Percentiles rank a stretch among this genome's conserved stretches.
These are phyloP conservation scores for Termitomyces sp. DNA, from an alignment of 768 basidiomycete species.

Conservation along the genomic window DNA sequence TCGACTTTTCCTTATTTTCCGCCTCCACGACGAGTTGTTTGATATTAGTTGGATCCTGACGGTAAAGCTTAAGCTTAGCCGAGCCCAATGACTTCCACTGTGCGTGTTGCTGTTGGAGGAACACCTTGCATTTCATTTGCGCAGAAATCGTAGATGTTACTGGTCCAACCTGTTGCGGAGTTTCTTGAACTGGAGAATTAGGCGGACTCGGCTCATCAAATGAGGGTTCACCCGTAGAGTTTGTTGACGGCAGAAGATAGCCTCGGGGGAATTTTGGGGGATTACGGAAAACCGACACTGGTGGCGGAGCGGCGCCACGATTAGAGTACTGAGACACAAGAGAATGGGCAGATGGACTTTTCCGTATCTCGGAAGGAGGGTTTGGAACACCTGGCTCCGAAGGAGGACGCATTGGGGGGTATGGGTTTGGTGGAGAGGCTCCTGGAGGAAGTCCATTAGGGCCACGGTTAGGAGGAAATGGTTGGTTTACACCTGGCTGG, in stretches of 20 bases:
- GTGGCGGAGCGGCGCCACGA: slow-evolving; percentile 24
- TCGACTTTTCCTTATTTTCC: slow-evolving; percentile 65
- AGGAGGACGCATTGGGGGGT: slow-evolving; percentile 30
- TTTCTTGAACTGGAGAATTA: slow-evolving; percentile 65
- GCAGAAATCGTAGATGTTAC: slow-evolving; percentile 74
- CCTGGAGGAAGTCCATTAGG: slow-evolving; percentile 13
- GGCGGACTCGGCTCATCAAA: slow-evolving; percentile 79
- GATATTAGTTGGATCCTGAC: slow-evolving; percentile 76
- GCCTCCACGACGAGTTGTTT: slow-evolving; percentile 96
- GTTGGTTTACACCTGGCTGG: slow-evolving; percentile 13
- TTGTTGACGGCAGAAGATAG: slow-evolving; percentile 52
- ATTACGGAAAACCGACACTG: slow-evolving; percentile 35
- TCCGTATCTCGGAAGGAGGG: slow-evolving; percentile 31
- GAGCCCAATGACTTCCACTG: slow-evolving; percentile 96
- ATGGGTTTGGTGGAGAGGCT: slow-evolving; percentile 16
- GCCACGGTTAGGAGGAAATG: slow-evolving; percentile 9
- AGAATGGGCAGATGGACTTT: slow-evolving; percentile 55
- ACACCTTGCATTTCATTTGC: slow-evolving; percentile 97
- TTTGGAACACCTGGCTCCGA: slow-evolving; percentile 37
- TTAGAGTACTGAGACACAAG: slow-evolving; percentile 43
- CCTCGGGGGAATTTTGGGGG: slow-evolving; percentile 33
- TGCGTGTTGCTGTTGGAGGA: slow-evolving; percentile 91
- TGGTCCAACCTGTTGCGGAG: slow-evolving; percentile 51
- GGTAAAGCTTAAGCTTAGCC: slow-evolving; percentile 83
- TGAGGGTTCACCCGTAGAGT: slow-evolving; percentile 45